Base-by-base conservation (phyloP, 108 stramenopile species). In the Mayamaea pseudoterrestris region DNA sequence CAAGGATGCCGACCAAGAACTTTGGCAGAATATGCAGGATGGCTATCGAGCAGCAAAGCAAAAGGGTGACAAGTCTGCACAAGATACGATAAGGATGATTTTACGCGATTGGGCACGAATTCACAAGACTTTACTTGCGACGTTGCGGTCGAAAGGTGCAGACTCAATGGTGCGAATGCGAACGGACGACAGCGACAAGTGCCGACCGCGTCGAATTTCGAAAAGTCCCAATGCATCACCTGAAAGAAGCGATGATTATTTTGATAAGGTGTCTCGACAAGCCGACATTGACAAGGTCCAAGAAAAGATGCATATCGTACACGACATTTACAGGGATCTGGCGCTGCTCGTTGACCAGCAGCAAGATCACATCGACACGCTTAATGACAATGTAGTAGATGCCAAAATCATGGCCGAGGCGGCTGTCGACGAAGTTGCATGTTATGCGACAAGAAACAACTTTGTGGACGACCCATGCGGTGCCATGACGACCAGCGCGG, bases 341-440 rank as follows among this genome's bases (percentile, higher is more conserved):
- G 84, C 77, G 0, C 60, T 58, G 16, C 16, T 86, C 41, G 84
- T 86, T 24, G 79, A 76, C 36, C 53, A 48, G n/a, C 84, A 86
- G 50, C 84, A 86, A 49, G 78, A 76, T 26, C 74, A 80, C 14
- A 76, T 86, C 44, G 84, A 86, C 60, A n/a, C n/a, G n/a, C n/a
- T n/a, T n/a, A n/a, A n/a, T n/a, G n/a, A n/a, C n/a, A n/a, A n/a
- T n/a, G n/a, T n/a, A n/a, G n/a, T n/a, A n/a, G n/a, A n/a, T n/a
- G n/a, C n/a, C n/a, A n/a, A n/a, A n/a, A n/a, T n/a, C n/a, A n/a
- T n/a, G n/a, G n/a, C n/a, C n/a, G n/a, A n/a, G n/a, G n/a, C n/a
- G n/a, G n/a, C n/a, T n/a, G n/a, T n/a, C n/a, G n/a, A n/a, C n/a
- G n/a, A n/a, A n/a, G n/a, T n/a, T n/a, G n/a, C n/a, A n/a, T n/a